A percentile compares a stretch with the other conserved stretches of the same genome.
phyloP scores from a whole-genome alignment of 306 rosid species.

The Inga laurina region DNA sequence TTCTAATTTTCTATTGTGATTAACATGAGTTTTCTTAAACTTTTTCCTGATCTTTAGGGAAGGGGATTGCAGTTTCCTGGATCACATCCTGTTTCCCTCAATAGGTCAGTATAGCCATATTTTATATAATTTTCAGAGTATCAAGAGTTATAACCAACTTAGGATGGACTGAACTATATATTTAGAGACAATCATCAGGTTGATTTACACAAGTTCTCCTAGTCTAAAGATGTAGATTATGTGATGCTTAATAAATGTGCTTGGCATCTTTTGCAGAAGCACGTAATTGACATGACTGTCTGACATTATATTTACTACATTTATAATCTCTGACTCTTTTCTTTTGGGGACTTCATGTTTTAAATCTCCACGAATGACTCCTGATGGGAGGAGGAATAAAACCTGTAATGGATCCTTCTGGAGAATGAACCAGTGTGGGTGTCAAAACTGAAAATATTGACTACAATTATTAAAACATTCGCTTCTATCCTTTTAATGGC shows the following conservation, averaged over 20 bases:
- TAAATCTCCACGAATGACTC: conserved; percentile 9
- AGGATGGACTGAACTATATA: conserved; percentile 16
- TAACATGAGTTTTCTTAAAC: background rate
- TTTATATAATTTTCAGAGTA: conserved; percentile 20
- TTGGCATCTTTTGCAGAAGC: conserved; percentile 6
- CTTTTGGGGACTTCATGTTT: conserved; percentile 5
- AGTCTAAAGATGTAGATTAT: conserved; percentile 15
- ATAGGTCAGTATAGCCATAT: conserved; percentile 55
- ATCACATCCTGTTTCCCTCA: conserved; percentile 95
- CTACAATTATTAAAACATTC: too few relatives aligned
- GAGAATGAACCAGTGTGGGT: background rate
- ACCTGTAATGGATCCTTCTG: conserved; percentile 14
- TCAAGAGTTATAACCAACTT: background rate
- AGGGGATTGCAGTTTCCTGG: conserved; percentile 88
- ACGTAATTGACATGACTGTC: background rate
- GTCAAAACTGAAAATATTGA: too few relatives aligned
- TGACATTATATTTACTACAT: conserved; percentile 23
- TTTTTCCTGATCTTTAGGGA: conserved; percentile 53
- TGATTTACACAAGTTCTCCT: background rate
- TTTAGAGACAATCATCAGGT: conserved; percentile 6
- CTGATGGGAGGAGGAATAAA: conserved; percentile 10
- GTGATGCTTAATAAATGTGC: background rate
- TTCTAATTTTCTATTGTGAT: conserved; percentile 5
- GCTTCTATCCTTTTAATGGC: background rate
- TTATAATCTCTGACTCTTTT: conserved; percentile 3